Evolutionary conservation across 139 green algal species (phyloP).

Genomic region (Haematococcus sp.): DNA sequence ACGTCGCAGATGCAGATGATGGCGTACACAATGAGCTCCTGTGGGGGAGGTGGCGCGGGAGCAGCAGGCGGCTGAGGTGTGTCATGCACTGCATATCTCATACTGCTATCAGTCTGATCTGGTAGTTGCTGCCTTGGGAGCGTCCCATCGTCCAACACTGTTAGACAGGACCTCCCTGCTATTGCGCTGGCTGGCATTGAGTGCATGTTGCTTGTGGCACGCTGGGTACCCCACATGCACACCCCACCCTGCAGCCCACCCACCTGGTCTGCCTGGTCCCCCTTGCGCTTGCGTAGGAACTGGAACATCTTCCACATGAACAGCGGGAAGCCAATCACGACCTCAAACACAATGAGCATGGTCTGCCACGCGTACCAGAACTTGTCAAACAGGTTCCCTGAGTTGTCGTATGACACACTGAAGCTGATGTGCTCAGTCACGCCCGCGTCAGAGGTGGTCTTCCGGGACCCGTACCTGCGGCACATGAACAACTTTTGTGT

Average conservation of each 20-base stretch:
- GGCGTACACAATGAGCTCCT: slow-evolving; percentile 35
- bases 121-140: not conserved
- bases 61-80: too few relatives aligned
- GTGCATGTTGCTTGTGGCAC: not conserved
- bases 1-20: slow-evolving; percentile 24
- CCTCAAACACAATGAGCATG: slow-evolving; percentile 48
- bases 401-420: slow-evolving; percentile 41
- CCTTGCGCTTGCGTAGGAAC: slow-evolving; percentile 19
- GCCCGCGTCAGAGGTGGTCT: not conserved
- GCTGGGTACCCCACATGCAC: too few relatives aligned
- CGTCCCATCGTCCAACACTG: not conserved
- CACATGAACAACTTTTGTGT: not conserved
- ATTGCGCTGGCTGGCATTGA: too few relatives aligned
- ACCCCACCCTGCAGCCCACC: not conserved
- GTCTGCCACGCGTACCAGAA: slow-evolving; percentile 44
- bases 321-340: slow-evolving; percentile 39
- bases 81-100: not conserved
- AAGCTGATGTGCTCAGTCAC: slow-evolving; percentile 19
- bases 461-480: slow-evolving; percentile 30
- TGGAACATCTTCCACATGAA: slow-evolving; percentile 30
- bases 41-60: not conserved
- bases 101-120: not conserved
- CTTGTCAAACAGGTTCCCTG: not conserved
- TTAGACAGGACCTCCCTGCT: too few relatives aligned
- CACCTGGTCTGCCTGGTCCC: slow-evolving; percentile 34